Evolutionary conservation across 2,329 filamentous ascomycete genomes (phyloP).

Genomic region (Rasamsonia emersonii): DNA sequence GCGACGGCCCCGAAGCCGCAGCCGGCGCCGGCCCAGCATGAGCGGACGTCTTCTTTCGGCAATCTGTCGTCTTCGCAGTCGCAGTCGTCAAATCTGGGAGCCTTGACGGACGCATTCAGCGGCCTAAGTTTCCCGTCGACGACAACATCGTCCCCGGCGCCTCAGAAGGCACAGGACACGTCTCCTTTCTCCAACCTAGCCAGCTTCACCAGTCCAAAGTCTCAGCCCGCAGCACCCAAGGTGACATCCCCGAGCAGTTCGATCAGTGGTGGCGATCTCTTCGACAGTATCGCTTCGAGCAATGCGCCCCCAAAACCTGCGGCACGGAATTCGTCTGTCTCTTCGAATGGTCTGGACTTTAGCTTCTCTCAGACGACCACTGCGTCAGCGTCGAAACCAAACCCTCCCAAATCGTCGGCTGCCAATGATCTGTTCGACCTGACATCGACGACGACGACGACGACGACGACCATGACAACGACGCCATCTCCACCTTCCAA

Average conservation of each 20-base stretch:
- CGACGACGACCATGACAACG: slow-evolving; percentile 36
- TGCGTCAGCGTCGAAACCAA: slow-evolving; percentile 35
- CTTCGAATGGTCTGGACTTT: slow-evolving; percentile 54
- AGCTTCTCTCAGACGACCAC: slow-evolving; percentile 55
- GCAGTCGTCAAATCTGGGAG: slow-evolving; percentile 42
- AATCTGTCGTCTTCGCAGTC: slow-evolving; percentile 51
- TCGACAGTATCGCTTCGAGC: slow-evolving; percentile 61
- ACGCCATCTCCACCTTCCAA: slow-evolving; percentile 38
- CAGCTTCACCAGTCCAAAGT: slow-evolving; percentile 43
- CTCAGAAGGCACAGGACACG: slow-evolving; percentile 41
- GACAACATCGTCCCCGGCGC: slow-evolving; percentile 29
- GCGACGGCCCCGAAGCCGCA: slow-evolving; percentile 75
- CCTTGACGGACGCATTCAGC: slow-evolving; percentile 74
- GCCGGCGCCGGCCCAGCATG: slow-evolving; percentile 46
- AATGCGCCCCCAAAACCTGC: slow-evolving; percentile 43
- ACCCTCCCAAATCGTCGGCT: slow-evolving; percentile 42
- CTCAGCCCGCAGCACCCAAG: slow-evolving; percentile 37
- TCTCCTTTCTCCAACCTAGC: slow-evolving; percentile 57
- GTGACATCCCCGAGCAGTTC: slow-evolving; percentile 42
- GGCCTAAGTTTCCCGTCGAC: slow-evolving; percentile 53
- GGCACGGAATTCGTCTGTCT: slow-evolving; percentile 42
- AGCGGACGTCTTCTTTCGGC: slow-evolving; percentile 56
- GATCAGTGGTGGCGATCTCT: slow-evolving; percentile 69
- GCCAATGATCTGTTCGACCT: slow-evolving; percentile 80
- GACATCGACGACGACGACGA: slow-evolving; percentile 38